phyloP scores from a whole-genome alignment of 2,329 filamentous ascomycete species.

The Cordyceps fumosorosea region DNA sequence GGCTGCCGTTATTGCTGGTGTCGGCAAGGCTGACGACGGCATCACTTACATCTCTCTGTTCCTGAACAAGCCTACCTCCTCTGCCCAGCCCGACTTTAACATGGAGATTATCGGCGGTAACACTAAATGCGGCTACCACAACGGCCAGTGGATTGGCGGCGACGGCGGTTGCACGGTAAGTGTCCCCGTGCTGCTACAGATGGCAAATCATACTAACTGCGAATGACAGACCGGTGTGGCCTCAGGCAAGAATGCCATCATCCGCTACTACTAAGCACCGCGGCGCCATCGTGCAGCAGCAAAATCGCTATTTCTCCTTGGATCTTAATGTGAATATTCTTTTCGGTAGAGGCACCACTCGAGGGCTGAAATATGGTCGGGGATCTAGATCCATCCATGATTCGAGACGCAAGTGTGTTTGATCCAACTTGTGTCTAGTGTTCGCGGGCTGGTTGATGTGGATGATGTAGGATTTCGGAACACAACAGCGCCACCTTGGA shows the following conservation, averaged over 20 bases:
- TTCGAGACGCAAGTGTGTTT: background rate
- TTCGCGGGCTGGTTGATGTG: background rate
- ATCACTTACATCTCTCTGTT: slow-evolving; percentile 77
- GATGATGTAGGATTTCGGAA: background rate
- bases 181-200: slow-evolving; percentile 19
- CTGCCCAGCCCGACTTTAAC: slow-evolving; percentile 66
- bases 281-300: background rate
- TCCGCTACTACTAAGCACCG: slow-evolving; percentile 36
- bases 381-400: background rate
- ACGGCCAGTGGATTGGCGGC: slow-evolving; percentile 55
- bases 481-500: slow-evolving; percentile 3
- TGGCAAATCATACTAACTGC: slow-evolving; percentile 17
- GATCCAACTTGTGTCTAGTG: background rate
- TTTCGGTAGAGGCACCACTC: background rate
- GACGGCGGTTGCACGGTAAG: slow-evolving; percentile 74
- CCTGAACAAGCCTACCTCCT: slow-evolving; percentile 72
- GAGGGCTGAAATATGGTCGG: background rate
- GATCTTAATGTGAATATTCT: slow-evolving; percentile 15
- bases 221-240: slow-evolving; percentile 35
- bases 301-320: slow-evolving; percentile 23
- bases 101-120: slow-evolving; percentile 67
- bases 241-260: slow-evolving; percentile 34
- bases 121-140: slow-evolving; percentile 56
- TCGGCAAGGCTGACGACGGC: slow-evolving; percentile 59
- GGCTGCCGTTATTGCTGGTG: slow-evolving; percentile 79